A percentile compares a stretch with the other conserved stretches of the same genome.
These are phyloP conservation scores for Paramecium sonneborni DNA, from an alignment of 73 alveolate genomes.

Conservation along the genomic window DNA sequence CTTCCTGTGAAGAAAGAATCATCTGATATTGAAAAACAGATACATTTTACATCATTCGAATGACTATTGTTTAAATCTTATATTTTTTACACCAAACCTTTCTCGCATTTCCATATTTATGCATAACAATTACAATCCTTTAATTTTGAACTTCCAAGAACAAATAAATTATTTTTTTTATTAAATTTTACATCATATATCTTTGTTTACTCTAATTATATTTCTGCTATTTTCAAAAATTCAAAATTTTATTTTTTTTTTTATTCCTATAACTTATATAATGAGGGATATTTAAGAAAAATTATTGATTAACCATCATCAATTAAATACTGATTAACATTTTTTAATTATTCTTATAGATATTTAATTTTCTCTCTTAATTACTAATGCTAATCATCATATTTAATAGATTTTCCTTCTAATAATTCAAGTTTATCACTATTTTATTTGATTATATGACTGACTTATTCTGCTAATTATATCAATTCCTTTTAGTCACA, in stretches of 20 bases:
- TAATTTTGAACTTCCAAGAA: neutral
- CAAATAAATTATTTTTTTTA: neutral
- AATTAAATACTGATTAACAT: neutral
- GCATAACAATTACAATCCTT: neutral
- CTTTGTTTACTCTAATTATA: neutral
- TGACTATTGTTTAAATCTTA: neutral
- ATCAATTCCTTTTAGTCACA: neutral
- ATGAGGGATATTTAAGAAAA: neutral
- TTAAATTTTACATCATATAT: neutral
- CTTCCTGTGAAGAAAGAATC: neutral
- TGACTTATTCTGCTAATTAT: neutral
- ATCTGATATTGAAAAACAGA: neutral
- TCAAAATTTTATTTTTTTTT: neutral
- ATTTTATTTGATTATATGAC: neutral
- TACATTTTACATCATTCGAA: neutral
- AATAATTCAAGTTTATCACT: neutral
- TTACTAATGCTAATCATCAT: neutral
- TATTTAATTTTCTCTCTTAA: neutral
- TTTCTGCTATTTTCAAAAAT: neutral
- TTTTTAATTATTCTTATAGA: neutral
- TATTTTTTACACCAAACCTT: neutral
- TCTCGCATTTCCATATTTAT: neutral
- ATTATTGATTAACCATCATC: neutral
- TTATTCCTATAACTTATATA: no score
- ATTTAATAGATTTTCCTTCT: neutral